Evolutionary conservation across 208 protist genomes (phyloP).

Genomic region (Crithidia bombi): DNA sequence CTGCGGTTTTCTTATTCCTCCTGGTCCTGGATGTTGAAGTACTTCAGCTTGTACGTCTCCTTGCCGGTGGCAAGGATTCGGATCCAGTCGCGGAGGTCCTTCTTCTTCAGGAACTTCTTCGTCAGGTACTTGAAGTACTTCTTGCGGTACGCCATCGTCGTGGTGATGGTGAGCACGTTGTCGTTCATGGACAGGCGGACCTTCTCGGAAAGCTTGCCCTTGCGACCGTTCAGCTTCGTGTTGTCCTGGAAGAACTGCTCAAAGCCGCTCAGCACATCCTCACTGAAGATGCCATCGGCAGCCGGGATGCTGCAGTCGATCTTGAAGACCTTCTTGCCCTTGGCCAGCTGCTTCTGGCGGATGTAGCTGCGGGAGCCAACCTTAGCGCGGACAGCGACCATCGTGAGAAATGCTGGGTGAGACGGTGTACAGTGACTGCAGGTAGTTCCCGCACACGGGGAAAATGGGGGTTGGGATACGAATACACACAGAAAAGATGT

Average conservation of each 20-base stretch:
- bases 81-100: slow-evolving; percentile 97
- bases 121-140: slow-evolving; percentile 99
- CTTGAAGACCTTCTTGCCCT: slow-evolving; percentile 92
- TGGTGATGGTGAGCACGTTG: slow-evolving; percentile 91
- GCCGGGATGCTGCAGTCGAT: slow-evolving; percentile 75
- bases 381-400: slow-evolving; percentile 93
- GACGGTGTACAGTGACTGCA: slow-evolving; percentile 19
- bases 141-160: slow-evolving; percentile 96
- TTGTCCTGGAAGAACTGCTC: slow-evolving; percentile 97
- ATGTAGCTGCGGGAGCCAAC: slow-evolving; percentile 85
- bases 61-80: slow-evolving; percentile 96
- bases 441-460: not conserved
- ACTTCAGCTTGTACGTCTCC: slow-evolving; percentile 97
- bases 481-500: slow-evolving; percentile 13
- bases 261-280: slow-evolving; percentile 87
- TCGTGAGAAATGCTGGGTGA: slow-evolving; percentile 37
- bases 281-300: slow-evolving; percentile 78
- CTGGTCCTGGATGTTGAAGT: slow-evolving; percentile 98
- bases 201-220: slow-evolving; percentile 96
- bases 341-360: slow-evolving; percentile 85
- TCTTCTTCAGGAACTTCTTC: slow-evolving; percentile 99
- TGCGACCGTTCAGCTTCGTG: slow-evolving; percentile 98
- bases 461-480: slow-evolving; percentile 2
- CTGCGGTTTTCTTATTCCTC: slow-evolving; percentile 69
- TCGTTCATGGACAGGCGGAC: slow-evolving; percentile 90